Conservation (phyloP, 2,329 filamentous ascomycete species). For the Westerdykella aurantiaca region DNA sequence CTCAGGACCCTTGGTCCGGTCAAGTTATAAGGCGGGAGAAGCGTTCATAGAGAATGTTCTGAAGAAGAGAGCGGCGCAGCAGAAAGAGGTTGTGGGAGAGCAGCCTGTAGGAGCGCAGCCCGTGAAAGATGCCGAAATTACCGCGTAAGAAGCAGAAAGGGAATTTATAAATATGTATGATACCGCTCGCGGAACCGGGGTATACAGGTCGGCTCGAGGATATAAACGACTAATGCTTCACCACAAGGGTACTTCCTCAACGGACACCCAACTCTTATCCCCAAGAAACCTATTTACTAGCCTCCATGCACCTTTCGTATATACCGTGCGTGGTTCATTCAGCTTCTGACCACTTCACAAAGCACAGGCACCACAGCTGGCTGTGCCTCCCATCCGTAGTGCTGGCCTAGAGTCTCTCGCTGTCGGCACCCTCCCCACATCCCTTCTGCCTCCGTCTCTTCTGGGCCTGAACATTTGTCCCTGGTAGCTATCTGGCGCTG, state of each 20-base stretch:
- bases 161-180: too few species aligned
- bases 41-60: conserved; percentile 98
- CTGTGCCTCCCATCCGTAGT: conserved; percentile 21
- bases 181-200: too few species aligned
- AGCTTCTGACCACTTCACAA: conserved; percentile 3
- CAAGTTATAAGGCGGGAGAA: conserved; percentile 96
- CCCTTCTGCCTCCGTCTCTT: conserved; percentile 8
- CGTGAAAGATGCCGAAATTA: too few species aligned
- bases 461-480: conserved; percentile 22
- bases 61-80: conserved; percentile 61
- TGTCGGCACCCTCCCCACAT: conserved; percentile 16
- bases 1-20: conserved; percentile 84
- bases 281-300: too few species aligned
- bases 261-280: too few species aligned
- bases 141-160: too few species aligned
- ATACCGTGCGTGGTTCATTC: too few species aligned
- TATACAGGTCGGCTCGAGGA: too few species aligned
- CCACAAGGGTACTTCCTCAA: too few species aligned
- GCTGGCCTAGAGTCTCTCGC: conserved; percentile 23
- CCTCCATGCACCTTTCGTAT: too few species aligned
- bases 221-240: too few species aligned
- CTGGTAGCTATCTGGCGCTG: conserved; percentile 24
- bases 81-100: conserved; percentile 14
- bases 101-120: conserved; percentile 4
- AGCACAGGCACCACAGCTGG: conserved; percentile 29